Base-by-base conservation (phyloP, 2,329 filamentous ascomycete genomes). In the Pseudopithomyces chartarum region DNA sequence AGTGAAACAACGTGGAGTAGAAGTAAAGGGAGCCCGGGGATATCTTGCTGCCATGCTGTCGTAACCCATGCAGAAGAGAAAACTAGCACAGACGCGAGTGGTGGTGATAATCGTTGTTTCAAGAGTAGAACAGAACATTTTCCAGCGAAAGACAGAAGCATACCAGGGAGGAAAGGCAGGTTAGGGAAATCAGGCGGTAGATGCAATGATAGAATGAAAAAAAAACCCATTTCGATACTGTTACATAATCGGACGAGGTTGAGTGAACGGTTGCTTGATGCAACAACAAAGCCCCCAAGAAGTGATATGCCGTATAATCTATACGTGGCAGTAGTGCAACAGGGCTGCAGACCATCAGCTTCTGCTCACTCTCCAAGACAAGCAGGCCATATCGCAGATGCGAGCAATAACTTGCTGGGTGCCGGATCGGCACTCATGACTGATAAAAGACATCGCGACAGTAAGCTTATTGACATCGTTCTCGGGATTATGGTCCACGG, bases 401-500 rank as follows among this genome's bases (percentile, higher is more conserved):
- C 80, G 72, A 54, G 80, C 77, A 52, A 81, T 75, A 51, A 81
- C 79, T 60, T 82, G 80, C 46, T 78, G 80, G 23, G 76, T 78
- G 36, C 80, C 79, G 22, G 66, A 65, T 22, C 75, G 72, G 53
- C 80, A 78, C 59, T 82, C 79, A 23, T 78, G 73, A 47, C 78
- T 77, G 34, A 82, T 76, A 61, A 82, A 82, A 1, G 70, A 71
- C 68, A 80, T 80, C 20, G 81, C 81, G 13, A 83, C 76, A n/a
- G 68, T 67, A 29, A 83, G 70, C 65, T 82, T 81, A 29, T 76
- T 79, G 40, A 71, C 45, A 48, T 75, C 73, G 58, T 67, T 75
- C 23, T 75, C 71, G 12, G 71, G 69, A 52, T 73, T 65, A 26
- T 67, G 67, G 48, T 69, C 66, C 33, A 66, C 55, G 0, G 63